Evolutionary conservation across 2,329 filamentous ascomycete genomes (phyloP), one percentile per base, ranked within the genome.

Genomic region (Pseudocercospora cruenta): DNA sequence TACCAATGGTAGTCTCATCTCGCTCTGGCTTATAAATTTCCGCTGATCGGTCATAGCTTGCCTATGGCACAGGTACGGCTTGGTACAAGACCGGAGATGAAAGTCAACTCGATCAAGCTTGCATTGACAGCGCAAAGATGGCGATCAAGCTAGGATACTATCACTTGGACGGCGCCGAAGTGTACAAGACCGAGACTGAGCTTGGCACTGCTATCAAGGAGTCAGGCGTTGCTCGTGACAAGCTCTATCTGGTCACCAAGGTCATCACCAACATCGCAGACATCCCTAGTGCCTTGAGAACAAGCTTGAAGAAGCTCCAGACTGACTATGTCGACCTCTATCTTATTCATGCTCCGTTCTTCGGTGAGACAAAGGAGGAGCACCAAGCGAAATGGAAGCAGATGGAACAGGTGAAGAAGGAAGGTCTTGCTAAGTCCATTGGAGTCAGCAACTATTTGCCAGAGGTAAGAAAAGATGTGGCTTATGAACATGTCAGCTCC

Each of bases 101-200:
- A 66, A 75, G 77, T 57, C 80, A 83, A 55, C 80, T 89, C 49
- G 88, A 92, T 70, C 79, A 87, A 63, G 81, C 83, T 4, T 80
- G 84, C 58, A 81, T 89, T 14, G 85, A 88, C 60, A 78, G 80
- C 0, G 81, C 85, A 53, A 85, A 90, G 64, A 84, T 80, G 69
- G 91, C 91, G 33, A 89, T 93, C 72, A 84, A 86, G 62, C 78
- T 87, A n/a, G 91, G 90, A 24, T 93, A 89, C 77, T 83, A 84
- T 65, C 91, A 94, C 74, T 82, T 94, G 2, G 91, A 94, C 76
- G 87, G 91, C 51, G 91, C 91, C 21, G 88, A 94, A 81, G 80
- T 83, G 66, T 85, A 85, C 78, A 82, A 83, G 69, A 85, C 82
- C 2, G 83, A 85, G 71, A 76, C 78, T 3, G 83, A 85, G 71